Conservation (phyloP, 148 eudicot genomes). For the Amaranthus palmeri region DNA sequence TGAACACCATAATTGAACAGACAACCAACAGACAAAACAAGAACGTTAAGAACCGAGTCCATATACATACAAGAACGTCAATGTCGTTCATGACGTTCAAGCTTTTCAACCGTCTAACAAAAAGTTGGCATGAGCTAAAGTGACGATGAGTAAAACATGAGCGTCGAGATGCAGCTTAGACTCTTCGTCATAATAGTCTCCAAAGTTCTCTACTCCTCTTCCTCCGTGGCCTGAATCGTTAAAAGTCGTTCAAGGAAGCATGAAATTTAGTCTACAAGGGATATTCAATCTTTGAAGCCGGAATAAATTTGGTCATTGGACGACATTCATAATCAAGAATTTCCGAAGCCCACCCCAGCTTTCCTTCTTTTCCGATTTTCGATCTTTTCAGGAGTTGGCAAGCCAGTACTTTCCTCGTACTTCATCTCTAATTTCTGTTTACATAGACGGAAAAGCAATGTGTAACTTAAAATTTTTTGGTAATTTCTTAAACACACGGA, state of each 20-base stretch:
- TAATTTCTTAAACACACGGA: background rate
- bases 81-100: background rate
- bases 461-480: background rate
- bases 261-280: background rate
- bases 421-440: slow-evolving; percentile 67
- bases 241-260: background rate
- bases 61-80: background rate
- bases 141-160: background rate
- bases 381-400: slow-evolving; percentile 71
- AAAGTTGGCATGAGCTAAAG: background rate
- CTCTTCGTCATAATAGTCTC: background rate
- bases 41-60: background rate
- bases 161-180: background rate
- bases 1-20: background rate
- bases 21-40: background rate
- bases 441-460: background rate
- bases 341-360: slow-evolving; percentile 70
- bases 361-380: slow-evolving; percentile 45
- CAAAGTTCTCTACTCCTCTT: background rate
- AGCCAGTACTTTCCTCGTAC: slow-evolving; percentile 64
- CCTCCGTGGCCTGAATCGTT: background rate
- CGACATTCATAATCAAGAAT: slow-evolving; percentile 7
- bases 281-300: slow-evolving; percentile 3
- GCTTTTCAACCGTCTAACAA: background rate
- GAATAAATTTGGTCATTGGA: background rate